Base-by-base conservation (phyloP, 2,329 filamentous ascomycete species). In the Paraphaeosphaeria minitans region DNA sequence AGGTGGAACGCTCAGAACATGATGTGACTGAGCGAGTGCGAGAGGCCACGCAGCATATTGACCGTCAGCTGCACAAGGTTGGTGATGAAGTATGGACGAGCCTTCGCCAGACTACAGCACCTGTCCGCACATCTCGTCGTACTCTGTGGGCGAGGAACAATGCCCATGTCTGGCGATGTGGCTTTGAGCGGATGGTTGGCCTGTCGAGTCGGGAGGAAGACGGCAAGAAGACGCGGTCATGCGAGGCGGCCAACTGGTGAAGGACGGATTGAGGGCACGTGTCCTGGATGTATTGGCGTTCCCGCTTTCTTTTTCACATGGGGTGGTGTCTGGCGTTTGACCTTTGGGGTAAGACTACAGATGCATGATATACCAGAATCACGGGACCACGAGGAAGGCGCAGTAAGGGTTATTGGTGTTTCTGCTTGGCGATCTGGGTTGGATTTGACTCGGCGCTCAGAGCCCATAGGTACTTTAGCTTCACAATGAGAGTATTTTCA, bases 91-190 rank as follows among this genome's bases (percentile, higher is more conserved):
- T 68, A 22, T 73, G 70, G 71, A 49, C 41, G 42, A 61, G 66
- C 1, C 29, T 73, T 29, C 62, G 66, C 29, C 61, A 64, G 14
- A 64, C 56, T 14, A 73, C 69, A 14, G 71, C 69, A 29, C 69
- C 71, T 9, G 62, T 71, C 14, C 63, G 71, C 21, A 67, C 66
- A 6, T 73, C 70, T 13, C 58, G 63, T 45, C 59, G 67, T n/a
- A 56, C 75, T 51, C 58, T 68, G 56, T 66, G 60, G 45, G 72
- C 73, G 1, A 66, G 72, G 49, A 63, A 65, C 53, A 75, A 75
- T 43, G 72, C 74, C 14, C 65, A 71, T 24, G 64, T 67, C 16
- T 27, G 72, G 16, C 65, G 72, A 37, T 73, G 71, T 61, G 64
- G 58, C 37, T 53, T 70, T 33, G 71, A 73, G 54, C 65, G 54